Conservation (phyloP, 163 green algal species). For the Volvox carteri region DNA sequence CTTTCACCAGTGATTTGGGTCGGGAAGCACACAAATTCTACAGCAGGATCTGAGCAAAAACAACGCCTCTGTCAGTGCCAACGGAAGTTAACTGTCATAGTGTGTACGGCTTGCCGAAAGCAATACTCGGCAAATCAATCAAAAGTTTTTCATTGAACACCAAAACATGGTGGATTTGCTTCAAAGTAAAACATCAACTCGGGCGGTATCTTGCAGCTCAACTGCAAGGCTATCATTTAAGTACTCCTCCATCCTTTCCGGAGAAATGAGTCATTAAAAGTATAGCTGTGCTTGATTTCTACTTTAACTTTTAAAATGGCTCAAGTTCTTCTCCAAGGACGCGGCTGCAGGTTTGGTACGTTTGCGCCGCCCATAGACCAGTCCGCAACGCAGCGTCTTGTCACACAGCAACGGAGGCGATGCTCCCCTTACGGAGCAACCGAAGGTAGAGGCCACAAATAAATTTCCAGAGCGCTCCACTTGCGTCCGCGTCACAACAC, state of each 20-base stretch:
- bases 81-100: not conserved
- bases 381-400: not conserved
- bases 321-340: not conserved
- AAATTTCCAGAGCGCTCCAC: too few species aligned
- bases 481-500: not conserved
- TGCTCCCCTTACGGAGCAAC: not conserved
- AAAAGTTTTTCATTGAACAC: not conserved
- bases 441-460: not conserved
- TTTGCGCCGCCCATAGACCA: conserved; percentile 14
- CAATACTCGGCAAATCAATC: not conserved
- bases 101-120: not conserved
- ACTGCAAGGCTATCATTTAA: too few species aligned
- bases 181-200: too few species aligned
- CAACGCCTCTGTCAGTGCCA: not conserved
- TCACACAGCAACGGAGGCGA: too few species aligned
- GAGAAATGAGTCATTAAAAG: too few species aligned
- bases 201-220: too few species aligned
- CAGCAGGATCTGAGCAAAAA: too few species aligned
- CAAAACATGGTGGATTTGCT: too few species aligned
- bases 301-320: not conserved
- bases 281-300: not conserved
- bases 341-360: not conserved
- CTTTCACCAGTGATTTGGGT: not conserved
- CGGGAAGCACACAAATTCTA: not conserved
- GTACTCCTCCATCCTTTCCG: too few species aligned